These are phyloP conservation scores for Eimeria maxima DNA, from an alignment of 169 alveolate genomes.

Conservation along the genomic window DNA sequence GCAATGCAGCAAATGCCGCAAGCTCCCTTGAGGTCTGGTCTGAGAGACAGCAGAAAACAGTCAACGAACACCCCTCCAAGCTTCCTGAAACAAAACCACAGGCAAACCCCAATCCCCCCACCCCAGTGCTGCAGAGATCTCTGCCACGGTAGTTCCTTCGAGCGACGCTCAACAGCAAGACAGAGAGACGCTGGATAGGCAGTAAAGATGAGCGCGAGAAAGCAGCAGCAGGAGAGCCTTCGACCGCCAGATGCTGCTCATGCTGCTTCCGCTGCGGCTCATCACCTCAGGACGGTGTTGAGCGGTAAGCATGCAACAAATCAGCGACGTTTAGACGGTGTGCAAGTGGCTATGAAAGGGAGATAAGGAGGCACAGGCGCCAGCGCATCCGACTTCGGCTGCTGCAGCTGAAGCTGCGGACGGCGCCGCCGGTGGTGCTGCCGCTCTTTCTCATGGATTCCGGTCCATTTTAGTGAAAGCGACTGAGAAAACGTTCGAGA, in stretches of 20 bases:
- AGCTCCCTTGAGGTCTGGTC: conserved; percentile 21
- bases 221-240: background rate
- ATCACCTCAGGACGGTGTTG: background rate
- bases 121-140: background rate
- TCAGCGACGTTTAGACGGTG: conserved; percentile 4
- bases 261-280: conserved; percentile 1
- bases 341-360: background rate
- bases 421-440: background rate
- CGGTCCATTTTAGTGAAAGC: background rate
- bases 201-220: background rate
- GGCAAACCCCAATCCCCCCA: background rate
- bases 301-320: conserved; percentile 19
- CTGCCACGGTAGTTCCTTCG: background rate
- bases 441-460: background rate
- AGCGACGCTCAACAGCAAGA: conserved; percentile 4
- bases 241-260: background rate
- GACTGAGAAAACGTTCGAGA: background rate
- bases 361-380: background rate
- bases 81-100: background rate
- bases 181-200: background rate
- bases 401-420: background rate
- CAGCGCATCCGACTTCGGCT: background rate
- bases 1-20: conserved; percentile 14
- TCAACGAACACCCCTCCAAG: background rate
- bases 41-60: conserved; percentile 49